Base-by-base conservation (phyloP, 1,284 basidiomycete genomes). In the Volvariella surrecta region DNA sequence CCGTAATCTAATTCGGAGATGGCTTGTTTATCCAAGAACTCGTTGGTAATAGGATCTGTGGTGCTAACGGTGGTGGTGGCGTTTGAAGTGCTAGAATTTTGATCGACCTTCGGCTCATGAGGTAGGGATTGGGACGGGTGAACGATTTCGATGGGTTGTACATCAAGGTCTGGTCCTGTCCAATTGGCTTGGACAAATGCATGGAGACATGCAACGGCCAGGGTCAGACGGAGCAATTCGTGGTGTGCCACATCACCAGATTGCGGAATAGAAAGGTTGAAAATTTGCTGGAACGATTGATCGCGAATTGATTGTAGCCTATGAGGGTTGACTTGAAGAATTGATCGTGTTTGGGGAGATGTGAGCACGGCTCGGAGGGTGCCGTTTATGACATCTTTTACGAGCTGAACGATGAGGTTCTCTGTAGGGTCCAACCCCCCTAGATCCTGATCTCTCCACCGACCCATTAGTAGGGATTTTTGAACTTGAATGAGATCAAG, bases 161-260 rank as follows among this genome's bases (percentile, higher is more conserved):
- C 58, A 48, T 82, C 68, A 34, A 96, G 72, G 54, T 90, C 76
- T 1, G 96, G 96, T 1, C 96, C 96, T 0, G 94, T 98, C 92
- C 92, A 99, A 63, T 99, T 99, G 30, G 74, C 73, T 61, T 99
- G 96, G 0, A 95, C 71, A 64, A 95, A 99, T 0, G 89, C 79
- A 51, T 96, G 90, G 20, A 98, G 69, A 44, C 82, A 82, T 3
- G 90, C 82, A 2, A 94, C 73, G 0, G 81, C 91, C 1, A 91
- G 53, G 11, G 75, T 60, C 30, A 98, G 67, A 16, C 73, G 70
- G 31, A 75, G 50, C n/a, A 80, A 54, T 54, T 86, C 81, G 31
- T 58, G 57, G 24, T 64, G 62, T 46, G 49, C 42, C 47, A 58
- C 51, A 39, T 60, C 54, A 21, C 42, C 46, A n/a, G 44, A 47